Percentiles rank a stretch among this genome's conserved stretches.
Conservation (phyloP, 768 basidiomycete species). For the Mycena latifolia region DNA sequence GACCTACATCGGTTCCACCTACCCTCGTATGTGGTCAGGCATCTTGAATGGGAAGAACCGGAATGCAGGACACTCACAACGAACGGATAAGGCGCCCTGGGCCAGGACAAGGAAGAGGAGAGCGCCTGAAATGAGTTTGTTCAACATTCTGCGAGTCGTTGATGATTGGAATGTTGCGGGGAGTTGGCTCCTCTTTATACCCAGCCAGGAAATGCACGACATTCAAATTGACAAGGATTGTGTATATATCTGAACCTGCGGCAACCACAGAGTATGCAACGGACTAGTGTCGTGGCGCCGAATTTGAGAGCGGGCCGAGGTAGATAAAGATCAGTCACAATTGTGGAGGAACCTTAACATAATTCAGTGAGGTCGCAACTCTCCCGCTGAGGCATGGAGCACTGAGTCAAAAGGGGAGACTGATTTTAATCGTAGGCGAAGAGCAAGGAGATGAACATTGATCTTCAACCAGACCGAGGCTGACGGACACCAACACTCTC, state of each 20-base stretch:
- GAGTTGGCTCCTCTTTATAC: constrained; percentile 2
- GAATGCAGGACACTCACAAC: constrained; percentile 3
- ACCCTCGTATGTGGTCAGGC: background rate
- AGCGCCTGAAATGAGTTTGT: constrained; percentile 9
- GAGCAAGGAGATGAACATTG: constrained; percentile 1
- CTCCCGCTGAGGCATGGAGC: constrained; percentile 2
- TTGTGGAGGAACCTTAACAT: constrained; percentile 3
- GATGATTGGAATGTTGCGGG: background rate
- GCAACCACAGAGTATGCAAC: background rate
- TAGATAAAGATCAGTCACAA: background rate
- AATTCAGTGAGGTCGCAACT: constrained; percentile 1
- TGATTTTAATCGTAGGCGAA: constrained; percentile 1
- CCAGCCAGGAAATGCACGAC: background rate
- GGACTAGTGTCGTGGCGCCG: no score
- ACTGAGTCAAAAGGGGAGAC: background rate
- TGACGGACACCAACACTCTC: background rate
- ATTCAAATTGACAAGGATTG: constrained; percentile 2
- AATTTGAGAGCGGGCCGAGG: background rate
- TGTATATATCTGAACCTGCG: constrained; percentile 5
- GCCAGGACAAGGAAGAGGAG: constrained; percentile 6
- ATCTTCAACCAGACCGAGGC: background rate
- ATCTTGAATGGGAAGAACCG: background rate
- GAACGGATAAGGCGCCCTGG: constrained; percentile 7
- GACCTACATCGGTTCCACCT: background rate
- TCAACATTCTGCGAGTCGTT: constrained; percentile 7